Conservation (phyloP, 2,329 filamentous ascomycete species). For the Botrytis elliptica region DNA sequence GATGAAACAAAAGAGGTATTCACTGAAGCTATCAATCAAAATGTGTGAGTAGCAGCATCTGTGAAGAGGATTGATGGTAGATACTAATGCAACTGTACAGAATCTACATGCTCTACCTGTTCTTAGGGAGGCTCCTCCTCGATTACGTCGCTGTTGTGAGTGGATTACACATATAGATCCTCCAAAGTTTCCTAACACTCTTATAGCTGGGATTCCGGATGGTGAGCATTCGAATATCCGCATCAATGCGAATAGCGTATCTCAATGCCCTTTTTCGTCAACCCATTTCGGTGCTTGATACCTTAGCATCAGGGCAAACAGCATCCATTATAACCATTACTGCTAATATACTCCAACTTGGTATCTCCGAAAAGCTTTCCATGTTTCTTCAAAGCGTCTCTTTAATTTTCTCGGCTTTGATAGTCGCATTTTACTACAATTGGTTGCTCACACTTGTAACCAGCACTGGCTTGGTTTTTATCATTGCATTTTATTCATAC, state of each 20-base stretch:
- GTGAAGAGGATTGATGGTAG: conserved; percentile 21
- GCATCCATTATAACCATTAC: conserved; percentile 65
- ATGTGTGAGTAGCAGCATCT: conserved; percentile 25
- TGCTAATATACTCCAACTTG: conserved; percentile 59
- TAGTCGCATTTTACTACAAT: conserved; percentile 55
- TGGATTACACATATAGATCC: neutral
- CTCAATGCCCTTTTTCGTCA: conserved; percentile 62
- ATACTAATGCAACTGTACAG: conserved; percentile 41
- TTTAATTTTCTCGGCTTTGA: conserved; percentile 52
- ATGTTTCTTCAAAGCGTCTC: conserved; percentile 55
- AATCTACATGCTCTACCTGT: conserved; percentile 58
- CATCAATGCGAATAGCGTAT: conserved; percentile 61
- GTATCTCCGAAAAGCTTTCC: conserved; percentile 61
- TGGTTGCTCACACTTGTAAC: conserved; percentile 61
- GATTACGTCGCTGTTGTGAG: conserved; percentile 54
- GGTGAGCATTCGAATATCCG: conserved; percentile 59
- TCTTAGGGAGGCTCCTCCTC: conserved; percentile 54
- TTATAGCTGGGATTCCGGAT: conserved; percentile 50
- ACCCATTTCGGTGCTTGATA: conserved; percentile 66
- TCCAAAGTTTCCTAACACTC: neutral
- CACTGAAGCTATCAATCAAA: conserved; percentile 48
- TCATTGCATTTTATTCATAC: conserved; percentile 50
- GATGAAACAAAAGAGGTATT: conserved; percentile 48
- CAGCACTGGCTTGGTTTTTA: conserved; percentile 54
- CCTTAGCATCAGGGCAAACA: conserved; percentile 60